Conservation (phyloP, 2,329 filamentous ascomycete species). For the Chaetomium sp. region DNA sequence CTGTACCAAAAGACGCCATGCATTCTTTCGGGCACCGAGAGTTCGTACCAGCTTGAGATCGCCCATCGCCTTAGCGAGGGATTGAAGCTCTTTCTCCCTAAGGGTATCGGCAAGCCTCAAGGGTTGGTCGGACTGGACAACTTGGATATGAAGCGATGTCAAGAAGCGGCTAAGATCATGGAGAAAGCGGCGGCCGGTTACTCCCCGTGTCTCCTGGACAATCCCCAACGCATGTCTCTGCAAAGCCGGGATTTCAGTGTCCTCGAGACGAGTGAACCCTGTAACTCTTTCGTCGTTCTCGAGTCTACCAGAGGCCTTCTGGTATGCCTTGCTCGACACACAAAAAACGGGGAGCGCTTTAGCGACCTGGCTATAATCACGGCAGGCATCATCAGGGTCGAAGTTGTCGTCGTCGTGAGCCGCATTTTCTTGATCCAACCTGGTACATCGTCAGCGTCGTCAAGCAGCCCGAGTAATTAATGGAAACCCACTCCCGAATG, state of each 20-base stretch:
- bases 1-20: background rate
- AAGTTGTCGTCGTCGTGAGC: background rate
- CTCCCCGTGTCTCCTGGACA: constrained; percentile 43
- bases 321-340: constrained; percentile 41
- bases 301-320: constrained; percentile 43
- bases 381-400: constrained; percentile 51
- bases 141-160: constrained; percentile 48
- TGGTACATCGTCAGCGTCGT: constrained; percentile 18
- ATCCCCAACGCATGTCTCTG: constrained; percentile 59
- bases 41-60: constrained; percentile 22
- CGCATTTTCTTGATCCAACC: constrained; percentile 54
- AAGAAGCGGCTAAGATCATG: constrained; percentile 53
- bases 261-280: constrained; percentile 51
- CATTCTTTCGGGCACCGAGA: background rate
- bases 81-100: constrained; percentile 19
- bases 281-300: constrained; percentile 51
- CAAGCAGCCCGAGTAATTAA: background rate
- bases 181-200: constrained; percentile 52
- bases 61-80: constrained; percentile 3
- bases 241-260: constrained; percentile 62
- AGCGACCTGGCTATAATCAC: constrained; percentile 60
- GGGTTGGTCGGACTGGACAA: constrained; percentile 5
- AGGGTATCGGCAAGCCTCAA: constrained; percentile 20
- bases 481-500: background rate
- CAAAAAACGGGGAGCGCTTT: constrained; percentile 62